These are phyloP conservation scores for Suillus ampliporus DNA, from an alignment of 768 basidiomycete genomes.

Conservation along the genomic window DNA sequence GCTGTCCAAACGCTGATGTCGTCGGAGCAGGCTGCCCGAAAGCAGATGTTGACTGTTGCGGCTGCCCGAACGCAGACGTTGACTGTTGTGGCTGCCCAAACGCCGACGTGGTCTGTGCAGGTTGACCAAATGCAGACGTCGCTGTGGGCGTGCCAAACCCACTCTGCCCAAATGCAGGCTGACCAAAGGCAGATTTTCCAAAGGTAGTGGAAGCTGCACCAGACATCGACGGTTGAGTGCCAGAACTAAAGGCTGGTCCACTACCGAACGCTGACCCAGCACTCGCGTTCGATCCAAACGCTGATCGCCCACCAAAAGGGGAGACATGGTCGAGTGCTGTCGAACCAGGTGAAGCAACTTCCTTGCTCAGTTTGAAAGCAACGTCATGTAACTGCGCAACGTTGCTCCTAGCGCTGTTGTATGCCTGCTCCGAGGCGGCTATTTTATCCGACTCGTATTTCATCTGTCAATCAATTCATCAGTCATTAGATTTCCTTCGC, in stretches of 20 bases:
- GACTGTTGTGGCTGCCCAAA: conserved; percentile 42
- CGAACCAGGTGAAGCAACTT: conserved; percentile 19
- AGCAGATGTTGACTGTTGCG: conserved; percentile 38
- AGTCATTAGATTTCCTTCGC: neutral
- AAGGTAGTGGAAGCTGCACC: conserved; percentile 33
- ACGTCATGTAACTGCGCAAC: conserved; percentile 55
- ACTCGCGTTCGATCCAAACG: conserved; percentile 25
- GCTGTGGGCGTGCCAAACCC: conserved; percentile 28
- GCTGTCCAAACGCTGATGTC: conserved; percentile 37
- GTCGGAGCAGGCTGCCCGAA: conserved; percentile 46
- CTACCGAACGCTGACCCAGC: conserved; percentile 46
- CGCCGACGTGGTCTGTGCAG: conserved; percentile 32
- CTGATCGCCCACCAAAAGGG: conserved; percentile 25
- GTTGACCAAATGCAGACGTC: conserved; percentile 37
- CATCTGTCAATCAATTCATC: conserved; percentile 37
- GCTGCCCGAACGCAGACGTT: conserved; percentile 44
- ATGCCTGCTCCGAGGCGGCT: conserved; percentile 55
- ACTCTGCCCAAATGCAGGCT: conserved; percentile 46
- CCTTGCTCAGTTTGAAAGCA: conserved; percentile 50
- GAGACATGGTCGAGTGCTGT: conserved; percentile 22
- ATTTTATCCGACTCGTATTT: conserved; percentile 66
- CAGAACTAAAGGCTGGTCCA: conserved; percentile 44
- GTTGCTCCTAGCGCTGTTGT: conserved; percentile 55
- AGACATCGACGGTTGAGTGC: conserved; percentile 37
- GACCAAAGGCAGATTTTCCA: conserved; percentile 39